phyloP scores from a whole-genome alignment of 768 basidiomycete genomes.

The Suillus lakei region DNA sequence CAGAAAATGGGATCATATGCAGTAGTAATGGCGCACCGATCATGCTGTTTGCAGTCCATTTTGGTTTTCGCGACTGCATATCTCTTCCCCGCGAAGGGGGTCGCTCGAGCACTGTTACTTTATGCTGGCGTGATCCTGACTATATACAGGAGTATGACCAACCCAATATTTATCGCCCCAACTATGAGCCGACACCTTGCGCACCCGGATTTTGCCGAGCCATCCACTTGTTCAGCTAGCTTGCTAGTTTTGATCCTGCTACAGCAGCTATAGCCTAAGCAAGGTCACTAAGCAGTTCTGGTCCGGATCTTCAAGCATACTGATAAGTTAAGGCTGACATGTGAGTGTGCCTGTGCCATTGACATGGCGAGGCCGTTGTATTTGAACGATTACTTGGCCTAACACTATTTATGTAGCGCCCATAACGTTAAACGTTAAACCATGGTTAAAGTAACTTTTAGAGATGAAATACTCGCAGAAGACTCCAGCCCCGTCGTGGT shows the following conservation, averaged over 20 bases:
- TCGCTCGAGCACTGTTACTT: constrained; percentile 7
- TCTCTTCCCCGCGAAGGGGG: constrained; percentile 66
- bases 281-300: neutral
- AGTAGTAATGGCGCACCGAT: constrained; percentile 57
- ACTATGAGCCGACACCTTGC: neutral
- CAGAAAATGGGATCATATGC: constrained; percentile 3
- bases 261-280: neutral
- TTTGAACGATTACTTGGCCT: neutral
- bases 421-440: neutral
- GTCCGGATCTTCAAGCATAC: neutral
- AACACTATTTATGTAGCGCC: neutral
- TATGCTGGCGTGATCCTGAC: neutral
- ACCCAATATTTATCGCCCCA: neutral
- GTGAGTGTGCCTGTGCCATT: neutral
- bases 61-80: constrained; percentile 63
- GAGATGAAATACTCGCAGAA: constrained; percentile 61
- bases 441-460: constrained; percentile 55
- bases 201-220: constrained; percentile 11
- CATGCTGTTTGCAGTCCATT: constrained; percentile 82
- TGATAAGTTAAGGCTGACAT: neutral
- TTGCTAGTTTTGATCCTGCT: neutral
- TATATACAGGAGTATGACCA: constrained; percentile 2
- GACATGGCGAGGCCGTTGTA: neutral
- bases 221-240: neutral
- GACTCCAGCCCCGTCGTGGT: constrained; percentile 57